These are phyloP conservation scores for Ceratobasidium sp. DNA, from an alignment of 1,284 basidiomycete genomes.

Conservation along the genomic window DNA sequence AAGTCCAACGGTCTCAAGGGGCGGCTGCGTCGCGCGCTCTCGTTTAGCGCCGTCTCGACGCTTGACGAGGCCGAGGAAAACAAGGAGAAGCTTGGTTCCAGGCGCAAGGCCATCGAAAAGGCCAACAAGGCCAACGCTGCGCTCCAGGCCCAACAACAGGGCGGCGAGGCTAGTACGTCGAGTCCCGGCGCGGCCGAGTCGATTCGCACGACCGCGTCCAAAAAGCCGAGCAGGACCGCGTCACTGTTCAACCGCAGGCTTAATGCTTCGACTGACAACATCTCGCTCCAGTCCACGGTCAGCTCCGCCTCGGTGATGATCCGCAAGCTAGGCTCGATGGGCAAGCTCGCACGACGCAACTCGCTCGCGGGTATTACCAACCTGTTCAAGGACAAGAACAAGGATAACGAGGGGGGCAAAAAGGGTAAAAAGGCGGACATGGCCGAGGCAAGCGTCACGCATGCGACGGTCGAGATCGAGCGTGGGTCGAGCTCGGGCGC, in stretches of 20 bases:
- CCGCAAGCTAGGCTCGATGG: conserved; percentile 92
- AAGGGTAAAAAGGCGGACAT: conserved; percentile 66
- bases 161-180: conserved; percentile 48
- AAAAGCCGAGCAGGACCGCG: conserved; percentile 54
- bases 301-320: conserved; percentile 97
- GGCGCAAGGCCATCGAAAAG: conserved; percentile 37
- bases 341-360: conserved; percentile 89
- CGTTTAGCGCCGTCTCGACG: conserved; percentile 63
- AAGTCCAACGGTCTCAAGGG: conserved; percentile 69
- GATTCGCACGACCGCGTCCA: conserved; percentile 42
- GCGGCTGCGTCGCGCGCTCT: conserved; percentile 75
- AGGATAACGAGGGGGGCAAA: conserved; percentile 50
- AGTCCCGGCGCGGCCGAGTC: conserved; percentile 49
- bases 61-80: conserved; percentile 37
- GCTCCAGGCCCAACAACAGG: conserved; percentile 15
- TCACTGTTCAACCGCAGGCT: conserved; percentile 88
- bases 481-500: conserved; percentile 55
- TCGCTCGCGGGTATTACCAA: conserved; percentile 92
- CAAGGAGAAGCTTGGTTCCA: conserved; percentile 34
- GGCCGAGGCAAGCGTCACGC: conserved; percentile 78
- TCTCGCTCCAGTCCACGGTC: conserved; percentile 95
- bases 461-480: conserved; percentile 87
- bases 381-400: conserved; percentile 88
- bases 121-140: conserved; percentile 38
- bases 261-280: conserved; percentile 96